Conservation (phyloP, 352 stramenopile genomes). For the Globisporangium canariense region DNA sequence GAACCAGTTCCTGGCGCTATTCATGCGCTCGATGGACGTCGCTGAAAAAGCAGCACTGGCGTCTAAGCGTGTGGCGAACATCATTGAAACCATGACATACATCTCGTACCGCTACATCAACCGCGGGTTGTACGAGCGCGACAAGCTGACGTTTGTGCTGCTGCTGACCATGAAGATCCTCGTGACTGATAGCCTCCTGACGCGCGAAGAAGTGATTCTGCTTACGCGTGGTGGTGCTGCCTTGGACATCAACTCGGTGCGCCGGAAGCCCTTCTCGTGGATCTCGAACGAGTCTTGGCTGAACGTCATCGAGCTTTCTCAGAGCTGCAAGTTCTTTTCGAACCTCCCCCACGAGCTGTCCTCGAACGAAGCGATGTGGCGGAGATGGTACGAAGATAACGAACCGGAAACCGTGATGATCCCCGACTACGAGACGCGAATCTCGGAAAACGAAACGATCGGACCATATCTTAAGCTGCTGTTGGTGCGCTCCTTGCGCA, state of each 20-base stretch:
- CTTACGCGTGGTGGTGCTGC: conserved; percentile 95
- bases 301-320: conserved; percentile 95
- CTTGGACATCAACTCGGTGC: conserved; percentile 96
- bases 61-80: conserved; percentile 97
- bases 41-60: conserved; percentile 96
- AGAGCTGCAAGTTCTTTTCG: conserved; percentile 96
- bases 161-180: conserved; percentile 98
- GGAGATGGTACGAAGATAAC: conserved; percentile 98
- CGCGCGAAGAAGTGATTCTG: conserved; percentile 92
- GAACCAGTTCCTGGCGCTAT: conserved; percentile 96
- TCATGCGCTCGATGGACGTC: conserved; percentile 98
- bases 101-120: conserved; percentile 99
- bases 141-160: conserved; percentile 98
- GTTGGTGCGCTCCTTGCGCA: conserved; percentile 94
- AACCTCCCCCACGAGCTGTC: conserved; percentile 96
- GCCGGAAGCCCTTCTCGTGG: conserved; percentile 96
- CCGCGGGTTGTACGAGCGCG: conserved; percentile 95
- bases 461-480: conserved; percentile 96
- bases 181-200: conserved; percentile 92
- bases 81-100: conserved; percentile 99
- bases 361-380: conserved; percentile 95
- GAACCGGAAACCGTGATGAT: conserved; percentile 95
- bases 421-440: conserved; percentile 93
- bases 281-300: conserved; percentile 97
- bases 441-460: conserved; percentile 92